Conservation (phyloP, 768 basidiomycete genomes). For the Trametes gibbosa region DNA sequence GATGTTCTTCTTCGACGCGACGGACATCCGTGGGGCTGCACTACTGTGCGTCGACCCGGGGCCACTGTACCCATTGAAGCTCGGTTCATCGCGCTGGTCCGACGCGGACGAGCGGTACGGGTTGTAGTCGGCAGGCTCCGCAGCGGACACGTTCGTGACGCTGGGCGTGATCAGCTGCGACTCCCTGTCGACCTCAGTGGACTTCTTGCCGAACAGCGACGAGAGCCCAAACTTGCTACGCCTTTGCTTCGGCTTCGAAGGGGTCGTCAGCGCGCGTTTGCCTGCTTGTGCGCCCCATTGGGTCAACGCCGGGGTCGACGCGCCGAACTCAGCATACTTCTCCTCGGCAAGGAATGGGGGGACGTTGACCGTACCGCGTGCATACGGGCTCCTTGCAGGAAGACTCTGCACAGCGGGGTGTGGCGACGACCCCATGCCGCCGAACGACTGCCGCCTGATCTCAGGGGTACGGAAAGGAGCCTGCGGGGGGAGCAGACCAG, state of each 20-base stretch:
- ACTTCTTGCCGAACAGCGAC: slow-evolving; percentile 61
- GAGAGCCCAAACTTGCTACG: slow-evolving; percentile 73
- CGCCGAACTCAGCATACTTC: slow-evolving; percentile 72
- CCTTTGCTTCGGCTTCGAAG: slow-evolving; percentile 44
- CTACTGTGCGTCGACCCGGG: slow-evolving; percentile 53
- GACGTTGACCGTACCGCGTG: slow-evolving; percentile 14
- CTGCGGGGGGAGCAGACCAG: slow-evolving; percentile 59
- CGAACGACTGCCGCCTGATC: slow-evolving; percentile 71
- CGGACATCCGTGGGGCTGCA: slow-evolving; percentile 51
- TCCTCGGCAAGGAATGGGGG: slow-evolving; percentile 29
- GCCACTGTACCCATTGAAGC: slow-evolving; percentile 43
- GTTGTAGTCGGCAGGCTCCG: slow-evolving; percentile 14
- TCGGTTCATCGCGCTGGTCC: slow-evolving; percentile 45
- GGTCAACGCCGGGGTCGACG: slow-evolving; percentile 57
- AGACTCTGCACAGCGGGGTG: slow-evolving; percentile 50
- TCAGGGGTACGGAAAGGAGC: slow-evolving; percentile 61
- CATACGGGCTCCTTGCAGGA: slow-evolving; percentile 32
- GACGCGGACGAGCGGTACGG: slow-evolving; percentile 30
- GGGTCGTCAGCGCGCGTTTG: slow-evolving; percentile 17
- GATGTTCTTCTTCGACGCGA: slow-evolving; percentile 65
- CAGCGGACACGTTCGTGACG: background rate
- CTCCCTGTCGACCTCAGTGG: slow-evolving; percentile 12
- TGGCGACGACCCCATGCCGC: slow-evolving; percentile 60
- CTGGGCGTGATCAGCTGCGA: slow-evolving; percentile 1
- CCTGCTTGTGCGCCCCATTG: slow-evolving; percentile 22